Base-by-base conservation (phyloP, 768 basidiomycete species). In the Rhodosporidiobolus sp. region DNA sequence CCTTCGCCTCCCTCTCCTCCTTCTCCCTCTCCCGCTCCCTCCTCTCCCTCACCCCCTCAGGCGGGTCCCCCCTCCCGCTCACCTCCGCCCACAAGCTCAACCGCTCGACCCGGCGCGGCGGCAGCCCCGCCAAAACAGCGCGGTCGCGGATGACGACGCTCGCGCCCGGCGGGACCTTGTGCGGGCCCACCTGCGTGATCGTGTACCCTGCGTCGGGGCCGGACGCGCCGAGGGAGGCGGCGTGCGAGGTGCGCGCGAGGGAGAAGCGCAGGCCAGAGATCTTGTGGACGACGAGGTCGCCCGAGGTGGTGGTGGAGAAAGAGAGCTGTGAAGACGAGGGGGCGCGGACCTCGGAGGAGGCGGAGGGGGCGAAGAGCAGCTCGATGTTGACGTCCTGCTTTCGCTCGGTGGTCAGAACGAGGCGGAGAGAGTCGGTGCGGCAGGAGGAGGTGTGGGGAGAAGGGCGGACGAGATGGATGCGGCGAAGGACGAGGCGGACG, bases 331-430 rank as follows among this genome's bases (percentile, higher is more conserved):
- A 46, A n/a, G 66, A 14, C 1, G 52, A 45, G 22, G 71, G 66
- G 14, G 50, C 6, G 46, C n/a, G 0, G 12, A 72, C 32, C n/a
- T 69, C 67, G 14, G 26, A 19, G 1, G 43, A 22, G 46, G 62
- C 28, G 22, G 66, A 55, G 19, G 70, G 12, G 8, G 77, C 74
- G 45, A 79, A 79, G 61, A 79, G 56, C 22, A 79, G 68, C 34
- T 75, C 70, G 61, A 77, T 63, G n/a, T 50, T 28, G 24, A 69
- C 46, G 46, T 77, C 76, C 76, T 78, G 59, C 38, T 7, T 43
- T n/a, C n/a, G n/a, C n/a, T n/a, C n/a, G 38, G 38, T 14, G 38
- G 38, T 43, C 38, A 14, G 14, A 7, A 14, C 8, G 38, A 43
- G 38, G 38, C 8, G 38, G 1, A n/a, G 1, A 32, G 24, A 34